Conservation (phyloP, 2,329 filamentous ascomycete genomes). For the Colletotrichum horii region DNA sequence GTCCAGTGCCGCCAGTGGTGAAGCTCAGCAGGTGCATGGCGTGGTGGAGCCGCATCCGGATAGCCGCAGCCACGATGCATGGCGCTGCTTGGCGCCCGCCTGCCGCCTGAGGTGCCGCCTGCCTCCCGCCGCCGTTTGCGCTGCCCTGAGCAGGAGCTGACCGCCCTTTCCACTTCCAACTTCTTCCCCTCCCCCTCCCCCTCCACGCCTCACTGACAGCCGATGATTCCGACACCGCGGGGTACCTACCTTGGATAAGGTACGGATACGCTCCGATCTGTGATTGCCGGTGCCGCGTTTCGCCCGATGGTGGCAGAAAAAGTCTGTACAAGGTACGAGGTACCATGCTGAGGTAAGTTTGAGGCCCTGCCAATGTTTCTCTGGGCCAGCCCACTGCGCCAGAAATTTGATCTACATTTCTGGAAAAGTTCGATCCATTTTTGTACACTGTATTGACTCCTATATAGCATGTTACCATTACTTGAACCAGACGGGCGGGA, state of each 20-base stretch:
- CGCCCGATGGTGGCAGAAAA: neutral
- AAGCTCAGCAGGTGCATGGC: neutral
- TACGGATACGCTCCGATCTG: neutral
- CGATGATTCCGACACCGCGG: neutral
- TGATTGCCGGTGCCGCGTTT: neutral
- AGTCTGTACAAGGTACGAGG: neutral
- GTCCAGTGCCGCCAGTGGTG: neutral
- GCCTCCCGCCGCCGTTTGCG: neutral
- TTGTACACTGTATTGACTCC: neutral
- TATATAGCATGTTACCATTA: neutral
- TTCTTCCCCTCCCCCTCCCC: neutral
- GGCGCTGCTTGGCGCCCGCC: neutral
- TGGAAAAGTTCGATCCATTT: neutral
- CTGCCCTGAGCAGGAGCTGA: neutral
- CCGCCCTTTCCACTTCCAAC: neutral
- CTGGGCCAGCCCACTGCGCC: neutral
- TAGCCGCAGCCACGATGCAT: slow-evolving; percentile 7
- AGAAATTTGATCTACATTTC: neutral
- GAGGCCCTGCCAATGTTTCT: neutral
- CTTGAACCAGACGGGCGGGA: neutral
- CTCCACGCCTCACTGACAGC: neutral
- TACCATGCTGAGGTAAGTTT: neutral
- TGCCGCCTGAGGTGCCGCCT: neutral
- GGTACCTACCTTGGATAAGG: neutral
- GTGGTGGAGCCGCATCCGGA: slow-evolving; percentile 17